Evolutionary conservation across 2,329 filamentous ascomycete species (phyloP), one percentile per base, ranked within the genome.

Genomic region (Ceratocystis albifundus): DNA sequence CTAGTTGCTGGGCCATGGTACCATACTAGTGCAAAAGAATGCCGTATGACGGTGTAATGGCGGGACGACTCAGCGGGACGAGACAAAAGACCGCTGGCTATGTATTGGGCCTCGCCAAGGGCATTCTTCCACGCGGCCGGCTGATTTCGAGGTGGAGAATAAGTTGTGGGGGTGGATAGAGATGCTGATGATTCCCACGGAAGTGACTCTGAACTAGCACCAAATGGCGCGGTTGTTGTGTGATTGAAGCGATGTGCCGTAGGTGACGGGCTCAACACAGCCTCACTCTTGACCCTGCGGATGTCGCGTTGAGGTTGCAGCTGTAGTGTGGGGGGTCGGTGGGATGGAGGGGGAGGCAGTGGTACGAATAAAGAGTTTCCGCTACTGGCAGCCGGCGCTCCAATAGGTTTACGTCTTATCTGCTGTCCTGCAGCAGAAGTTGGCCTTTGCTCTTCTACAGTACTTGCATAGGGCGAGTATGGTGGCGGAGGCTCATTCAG

Each of bases 1-100:
- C 81, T 84, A 0, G 87, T 90, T 2, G 79, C 77, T 1, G 83
- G 80, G 0, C 87, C 87, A 41, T 82, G 81, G 71, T 88, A 89
- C 75, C 85, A 85, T 10, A 89, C 78, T 1, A 89, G 71, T 0
- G 81, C 82, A 32, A 81, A 75, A 0, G 85, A 87, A 71, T 89
- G 87, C 0, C 86, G 83, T 28, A 89, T 78, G 66, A 89, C 83
- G 59, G 81, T 86, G 72, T 81, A 84, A 74, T 88, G 84, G 67
- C 82, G 84, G 2, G 80, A 88, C 0, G 84, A 86, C 71, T 87
- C 85, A 22, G 78, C 80, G 0, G 87, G 84, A 66, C 84, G 85
- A 17, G 78, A 78, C 65, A 89, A 78, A 25, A 89, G 77, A 0
- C 86, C 86, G 2, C 84, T 83, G 1, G 86, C 84, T 68, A 88